Base-by-base conservation (phyloP, 192 early-diverging fungal genomes). In the Entomortierella beljakovae region DNA sequence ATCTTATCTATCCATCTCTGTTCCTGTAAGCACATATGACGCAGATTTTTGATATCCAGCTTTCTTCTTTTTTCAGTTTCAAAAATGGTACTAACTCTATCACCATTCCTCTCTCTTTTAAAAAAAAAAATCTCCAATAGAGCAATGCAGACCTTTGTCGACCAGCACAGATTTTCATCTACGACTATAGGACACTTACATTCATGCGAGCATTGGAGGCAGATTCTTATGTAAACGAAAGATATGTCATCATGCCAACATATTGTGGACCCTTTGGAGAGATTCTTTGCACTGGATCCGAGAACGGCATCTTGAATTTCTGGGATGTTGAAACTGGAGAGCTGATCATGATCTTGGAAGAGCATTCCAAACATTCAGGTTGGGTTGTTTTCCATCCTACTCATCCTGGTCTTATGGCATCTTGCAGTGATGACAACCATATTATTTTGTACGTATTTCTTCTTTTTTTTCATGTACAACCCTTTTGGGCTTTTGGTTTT, bases 271-370 rank as follows among this genome's bases (percentile, higher is more conserved):
- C 75, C 0, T 10, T 61, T 6, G 2, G n/a, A 15, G 67, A 70
- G 62, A 69, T 79, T n/a, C 37, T 79, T 5, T 64, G 56, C 6
- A 7, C 67, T 2, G 75, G 75, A 28, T 79, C 75, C 15, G 75
- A 79, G 40, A 70, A 68, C 18, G 75, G 75, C 35, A 79, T 52
- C 23, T 6, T 70, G 6, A 52, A 79, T 26, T 79, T 68, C 25
- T 79, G 75, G 75, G 75, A 79, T 53, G 29, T 79, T 20, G 67
- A 79, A 49, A 64, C 75, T 8, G 75, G 67, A 3, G 75, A 79
- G 26, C 3, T 65, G 22, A 70, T 79, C 25, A 13, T 40, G 48
- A 42, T 64, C 8, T 31, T 52, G 38, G 68, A 70, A n/a, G 75
- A 79, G 50, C 75, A 79, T 40, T 70, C 67, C 0, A 63, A 70